Evolutionary conservation across 495 filamentous ascomycete genomes (phyloP).

Genomic region (Neurospora tetraspora): DNA sequence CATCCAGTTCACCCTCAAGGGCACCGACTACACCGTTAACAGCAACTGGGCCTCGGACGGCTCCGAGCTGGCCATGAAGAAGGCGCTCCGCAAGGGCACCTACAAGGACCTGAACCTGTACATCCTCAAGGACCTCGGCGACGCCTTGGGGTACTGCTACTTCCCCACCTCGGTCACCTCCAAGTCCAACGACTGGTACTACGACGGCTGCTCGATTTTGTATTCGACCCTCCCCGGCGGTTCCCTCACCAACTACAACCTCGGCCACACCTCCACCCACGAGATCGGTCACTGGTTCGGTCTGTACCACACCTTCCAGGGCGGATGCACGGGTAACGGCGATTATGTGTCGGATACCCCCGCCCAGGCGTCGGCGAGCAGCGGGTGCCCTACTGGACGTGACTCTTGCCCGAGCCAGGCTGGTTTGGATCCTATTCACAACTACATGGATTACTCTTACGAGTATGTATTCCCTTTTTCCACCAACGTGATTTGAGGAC

Average conservation of each 20-base stretch:
- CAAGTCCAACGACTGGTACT: conserved; percentile 30
- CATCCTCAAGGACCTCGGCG: conserved; percentile 44
- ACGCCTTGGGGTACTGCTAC: conserved; percentile 50
- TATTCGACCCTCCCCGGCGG: conserved; percentile 46
- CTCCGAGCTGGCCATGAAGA: conserved; percentile 46
- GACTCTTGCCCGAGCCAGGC: conserved; percentile 41
- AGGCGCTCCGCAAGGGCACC: conserved; percentile 45
- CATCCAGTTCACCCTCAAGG: conserved; percentile 43
- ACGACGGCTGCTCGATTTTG: conserved; percentile 52
- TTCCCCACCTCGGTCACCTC: conserved; percentile 26
- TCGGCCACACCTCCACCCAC: conserved; percentile 51
- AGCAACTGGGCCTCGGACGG: conserved; percentile 41
- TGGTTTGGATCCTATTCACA: conserved; percentile 50
- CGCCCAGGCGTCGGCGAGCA: conserved; percentile 38
- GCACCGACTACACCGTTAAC: conserved; percentile 49
- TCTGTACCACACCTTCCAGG: conserved; percentile 58
- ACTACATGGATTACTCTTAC: conserved; percentile 56
- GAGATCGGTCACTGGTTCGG: conserved; percentile 61
- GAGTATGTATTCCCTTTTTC: conserved; percentile 29
- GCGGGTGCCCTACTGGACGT: conserved; percentile 46
- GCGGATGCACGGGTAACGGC: conserved; percentile 43
- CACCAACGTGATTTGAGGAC: not conserved
- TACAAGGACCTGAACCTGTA: conserved; percentile 56
- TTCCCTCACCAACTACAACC: conserved; percentile 39
- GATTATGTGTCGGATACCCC: conserved; percentile 53